phyloP scores from a whole-genome alignment of 73 alveolate species.

The Paramecium sonneborni region DNA sequence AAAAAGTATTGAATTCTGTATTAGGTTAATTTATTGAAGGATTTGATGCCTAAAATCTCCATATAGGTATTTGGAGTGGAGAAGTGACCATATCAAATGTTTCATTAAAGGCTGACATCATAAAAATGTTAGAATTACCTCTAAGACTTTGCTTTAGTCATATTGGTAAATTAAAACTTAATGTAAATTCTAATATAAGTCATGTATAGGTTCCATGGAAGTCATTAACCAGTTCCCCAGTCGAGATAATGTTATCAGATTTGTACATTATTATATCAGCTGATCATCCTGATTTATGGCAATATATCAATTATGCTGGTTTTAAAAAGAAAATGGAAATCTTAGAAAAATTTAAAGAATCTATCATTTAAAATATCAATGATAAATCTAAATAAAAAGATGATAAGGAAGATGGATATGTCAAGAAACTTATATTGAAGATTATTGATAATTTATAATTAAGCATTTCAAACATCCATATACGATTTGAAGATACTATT shows the following conservation, averaged over 20 bases:
- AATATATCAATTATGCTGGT: conserved; percentile 61
- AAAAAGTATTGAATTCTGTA: conserved; percentile 82
- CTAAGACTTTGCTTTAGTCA: conserved; percentile 81
- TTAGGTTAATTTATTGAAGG: conserved; percentile 93
- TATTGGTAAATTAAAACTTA: conserved; percentile 79
- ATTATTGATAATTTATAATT: conserved; percentile 93
- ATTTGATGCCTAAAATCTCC: conserved; percentile 86
- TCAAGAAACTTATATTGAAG: conserved; percentile 85
- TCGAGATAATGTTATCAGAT: conserved; percentile 84
- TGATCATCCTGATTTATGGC: conserved; percentile 75
- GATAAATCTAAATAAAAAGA: conserved; percentile 60
- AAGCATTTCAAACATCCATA: conserved; percentile 88
- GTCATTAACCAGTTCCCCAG: conserved; percentile 88
- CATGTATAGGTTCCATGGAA: conserved; percentile 90
- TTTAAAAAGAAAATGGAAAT: conserved; percentile 69
- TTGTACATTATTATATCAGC: conserved; percentile 85
- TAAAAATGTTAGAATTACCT: conserved; percentile 91
- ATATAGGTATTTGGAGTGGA: conserved; percentile 73
- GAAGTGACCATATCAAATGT: conserved; percentile 85
- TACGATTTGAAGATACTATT: conserved; percentile 86
- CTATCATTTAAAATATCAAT: conserved; percentile 29
- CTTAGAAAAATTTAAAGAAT: conserved; percentile 66
- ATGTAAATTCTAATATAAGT: neutral
- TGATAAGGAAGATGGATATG: conserved; percentile 80
- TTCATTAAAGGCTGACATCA: conserved; percentile 83